A percentile compares a stretch with the other conserved stretches of the same genome.
phyloP scores from a whole-genome alignment of 2,329 filamentous ascomycete genomes.

The Aspergillus cejpii region DNA sequence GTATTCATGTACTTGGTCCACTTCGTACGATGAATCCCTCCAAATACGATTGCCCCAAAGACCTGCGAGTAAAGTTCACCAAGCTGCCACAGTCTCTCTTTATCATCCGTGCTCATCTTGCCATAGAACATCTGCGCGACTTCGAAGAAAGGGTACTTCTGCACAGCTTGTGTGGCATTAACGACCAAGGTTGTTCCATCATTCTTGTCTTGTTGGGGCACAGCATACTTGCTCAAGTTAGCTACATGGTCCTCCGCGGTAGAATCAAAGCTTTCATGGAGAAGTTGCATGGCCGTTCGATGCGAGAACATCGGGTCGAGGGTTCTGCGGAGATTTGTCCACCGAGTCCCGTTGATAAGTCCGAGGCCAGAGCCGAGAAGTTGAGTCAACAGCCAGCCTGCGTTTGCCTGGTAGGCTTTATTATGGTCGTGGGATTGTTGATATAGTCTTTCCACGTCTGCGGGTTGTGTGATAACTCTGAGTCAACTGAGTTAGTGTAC shows the following conservation, averaged over 20 bases:
- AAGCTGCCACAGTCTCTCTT: background rate
- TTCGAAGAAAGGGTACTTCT: background rate
- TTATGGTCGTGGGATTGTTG: background rate
- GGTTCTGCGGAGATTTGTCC: background rate
- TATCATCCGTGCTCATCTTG: background rate
- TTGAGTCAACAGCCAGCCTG: background rate
- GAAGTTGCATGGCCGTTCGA: background rate
- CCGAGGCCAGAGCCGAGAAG: background rate
- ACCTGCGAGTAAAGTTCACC: background rate
- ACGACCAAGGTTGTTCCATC: background rate
- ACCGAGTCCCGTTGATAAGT: background rate
- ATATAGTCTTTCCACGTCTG: background rate
- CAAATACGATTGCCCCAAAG: background rate
- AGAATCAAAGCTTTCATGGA: background rate
- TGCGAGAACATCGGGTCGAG: background rate
- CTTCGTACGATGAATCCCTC: background rate
- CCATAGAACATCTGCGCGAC: background rate
- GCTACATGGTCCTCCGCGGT: background rate
- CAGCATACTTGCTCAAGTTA: background rate
- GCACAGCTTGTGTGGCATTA: background rate
- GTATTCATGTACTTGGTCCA: background rate
- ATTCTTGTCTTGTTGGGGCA: background rate
- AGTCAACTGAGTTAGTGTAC: too few species aligned
- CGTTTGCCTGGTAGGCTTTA: background rate
- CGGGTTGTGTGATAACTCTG: background rate